A percentile compares a stretch with the other conserved stretches of the same genome.
These are phyloP conservation scores for Rhodamnia rubescens DNA, from an alignment of 345 rosid genomes.

Conservation along the genomic window DNA sequence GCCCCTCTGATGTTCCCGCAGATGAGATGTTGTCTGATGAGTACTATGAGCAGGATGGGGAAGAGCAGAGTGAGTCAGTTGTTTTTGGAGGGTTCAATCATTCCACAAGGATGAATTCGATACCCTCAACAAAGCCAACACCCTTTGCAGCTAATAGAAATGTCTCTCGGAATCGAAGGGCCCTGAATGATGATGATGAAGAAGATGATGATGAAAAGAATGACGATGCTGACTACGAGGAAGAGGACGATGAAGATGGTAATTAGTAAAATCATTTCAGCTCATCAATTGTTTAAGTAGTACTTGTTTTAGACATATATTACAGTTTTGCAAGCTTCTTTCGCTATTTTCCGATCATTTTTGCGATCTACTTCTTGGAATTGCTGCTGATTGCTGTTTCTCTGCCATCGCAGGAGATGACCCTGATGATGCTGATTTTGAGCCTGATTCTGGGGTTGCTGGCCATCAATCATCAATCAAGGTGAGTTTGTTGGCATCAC, in stretches of 20 bases:
- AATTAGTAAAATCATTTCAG: constrained; percentile 6
- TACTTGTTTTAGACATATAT: neutral
- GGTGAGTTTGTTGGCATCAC: constrained; percentile 26
- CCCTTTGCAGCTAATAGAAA: constrained; percentile 21
- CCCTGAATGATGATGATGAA: constrained; percentile 19
- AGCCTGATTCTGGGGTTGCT: constrained; percentile 53
- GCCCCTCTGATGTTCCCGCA: constrained; percentile 77
- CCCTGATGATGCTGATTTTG: constrained; percentile 96
- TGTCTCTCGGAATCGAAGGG: constrained; percentile 49
- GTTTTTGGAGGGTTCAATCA: constrained; percentile 44
- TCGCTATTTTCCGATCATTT: neutral
- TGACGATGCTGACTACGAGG: constrained; percentile 75
- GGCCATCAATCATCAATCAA: constrained; percentile 30
- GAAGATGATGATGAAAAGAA: constrained; percentile 24
- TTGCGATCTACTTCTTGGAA: neutral
- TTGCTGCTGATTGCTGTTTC: constrained; percentile 15
- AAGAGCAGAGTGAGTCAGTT: constrained; percentile 72
- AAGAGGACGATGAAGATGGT: constrained; percentile 85
- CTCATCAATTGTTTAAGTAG: neutral
- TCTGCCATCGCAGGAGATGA: constrained; percentile 63
- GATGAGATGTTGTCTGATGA: constrained; percentile 99
- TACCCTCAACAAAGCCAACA: constrained; percentile 32
- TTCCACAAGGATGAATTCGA: constrained; percentile 40
- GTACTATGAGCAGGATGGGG: constrained; percentile 99
- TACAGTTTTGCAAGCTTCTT: neutral